Base-by-base conservation (phyloP, 164 flowering plant species). In the Vitis labrusca region DNA sequence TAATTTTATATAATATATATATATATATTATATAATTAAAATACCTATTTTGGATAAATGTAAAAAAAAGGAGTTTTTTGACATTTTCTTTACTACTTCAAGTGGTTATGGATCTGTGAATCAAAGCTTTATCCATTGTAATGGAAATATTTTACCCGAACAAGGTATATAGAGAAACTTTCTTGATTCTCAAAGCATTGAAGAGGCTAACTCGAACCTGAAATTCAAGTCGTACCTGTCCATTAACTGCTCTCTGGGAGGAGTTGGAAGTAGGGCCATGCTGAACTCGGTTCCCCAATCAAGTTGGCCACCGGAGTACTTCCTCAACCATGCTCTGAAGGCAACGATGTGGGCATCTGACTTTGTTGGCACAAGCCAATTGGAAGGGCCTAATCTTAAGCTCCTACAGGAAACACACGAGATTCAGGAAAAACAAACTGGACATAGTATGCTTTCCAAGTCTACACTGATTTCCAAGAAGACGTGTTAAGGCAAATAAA, bases 281-380 rank as follows among this genome's bases (percentile, higher is more conserved):
- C 64, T 73, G 75, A 80, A 86, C 67, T 87, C 83, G 68, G 81
- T 77, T 71, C 83, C 80, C 94, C 96, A 91, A 67, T 86, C 84
- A 66, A 92, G 78, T 80, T 86, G 79, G 70, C 88, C 83, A 15
- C 83, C 87, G 14, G 85, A 78, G 72, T 88, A 90, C 76, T 89
- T 92, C 65, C 83, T 86, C 32, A 94, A 71, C 99, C 99, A 94
- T 74, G 80, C 7, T 37, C 7, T 37, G 6, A 37, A 6, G 44
- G 44, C 5, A 56, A 87, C 77, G 49, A 91, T 92, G 58, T 82
- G 77, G 30, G 91, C 91, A 77, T 95, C 97, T 50, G 96, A 76
- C 65, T 91, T 91, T 62, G 98, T 91, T 54, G 97, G 99, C 54
- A 92, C 84, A 75, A 82, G 96, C 99, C 99, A 95, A 71, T 91